Percentiles rank a stretch among this genome's conserved stretches.
These are phyloP conservation scores for Yarrowia sp. DNA, from an alignment of 805 yeast species.

Conservation along the genomic window DNA sequence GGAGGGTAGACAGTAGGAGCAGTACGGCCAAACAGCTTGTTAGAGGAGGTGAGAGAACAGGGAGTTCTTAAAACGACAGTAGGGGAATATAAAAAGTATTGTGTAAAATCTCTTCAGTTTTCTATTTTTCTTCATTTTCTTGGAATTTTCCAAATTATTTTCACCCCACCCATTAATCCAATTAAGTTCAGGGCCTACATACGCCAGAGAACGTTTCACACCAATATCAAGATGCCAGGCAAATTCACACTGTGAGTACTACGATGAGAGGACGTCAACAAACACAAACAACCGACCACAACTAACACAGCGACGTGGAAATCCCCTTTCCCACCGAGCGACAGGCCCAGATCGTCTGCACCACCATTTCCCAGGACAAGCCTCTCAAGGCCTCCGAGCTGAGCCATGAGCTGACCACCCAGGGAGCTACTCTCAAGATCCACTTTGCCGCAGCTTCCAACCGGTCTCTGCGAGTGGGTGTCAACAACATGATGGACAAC, in stretches of 20 bases:
- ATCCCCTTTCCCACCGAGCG: slow-evolving; percentile 60
- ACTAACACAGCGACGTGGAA: slow-evolving; percentile 30
- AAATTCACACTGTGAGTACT: slow-evolving; percentile 22
- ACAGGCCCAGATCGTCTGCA: slow-evolving; percentile 64
- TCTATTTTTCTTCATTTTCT: background rate
- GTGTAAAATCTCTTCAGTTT: background rate
- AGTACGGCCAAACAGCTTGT: background rate
- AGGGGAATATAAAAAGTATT: background rate
- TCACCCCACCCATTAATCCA: background rate
- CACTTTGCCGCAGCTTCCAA: slow-evolving; percentile 63
- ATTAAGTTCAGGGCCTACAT: background rate
- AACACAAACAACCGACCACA: background rate
- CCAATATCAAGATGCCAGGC: slow-evolving; percentile 8
- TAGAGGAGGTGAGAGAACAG: no score
- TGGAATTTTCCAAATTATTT: background rate
- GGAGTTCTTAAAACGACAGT: no score
- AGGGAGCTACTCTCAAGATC: slow-evolving; percentile 44
- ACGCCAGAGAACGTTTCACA: background rate
- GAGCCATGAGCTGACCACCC: slow-evolving; percentile 45
- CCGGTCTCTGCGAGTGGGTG: slow-evolving; percentile 77
- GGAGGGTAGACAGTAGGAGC: background rate
- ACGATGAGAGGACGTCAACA: background rate
- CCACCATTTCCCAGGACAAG: slow-evolving; percentile 74
- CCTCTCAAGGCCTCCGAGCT: slow-evolving; percentile 71
- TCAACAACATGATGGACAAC: slow-evolving; percentile 74